Evolutionary conservation across 495 filamentous ascomycete genomes (phyloP), one percentile per base, ranked within the genome.

Genomic region (Penicillium maclennaniae): DNA sequence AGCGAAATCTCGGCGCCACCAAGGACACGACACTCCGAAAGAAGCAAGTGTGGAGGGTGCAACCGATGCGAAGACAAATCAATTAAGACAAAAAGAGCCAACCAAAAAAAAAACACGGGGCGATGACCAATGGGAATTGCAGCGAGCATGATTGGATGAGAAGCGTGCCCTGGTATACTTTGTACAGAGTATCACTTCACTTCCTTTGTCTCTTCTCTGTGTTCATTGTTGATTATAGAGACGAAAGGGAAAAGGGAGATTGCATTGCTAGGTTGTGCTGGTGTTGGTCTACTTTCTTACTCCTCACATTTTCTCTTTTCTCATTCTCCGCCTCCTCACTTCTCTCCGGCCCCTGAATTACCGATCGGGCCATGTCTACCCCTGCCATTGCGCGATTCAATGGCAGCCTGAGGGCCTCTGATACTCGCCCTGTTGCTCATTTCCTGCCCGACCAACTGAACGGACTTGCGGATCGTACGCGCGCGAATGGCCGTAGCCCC

Each of bases 361-460:
- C 38, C 37, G 45, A 20, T 17, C 37, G 17, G 25, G 40, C 52
- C 51, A 62, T 62, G 59, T 45, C 55, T 26, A 34, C 47, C 34
- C 43, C 31, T 47, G 27, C 43, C 54, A 36, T 14, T 40, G 26
- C 45, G 16, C 59, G 41, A 58, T 48, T 49, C 12, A 58, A 62
- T 43, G 59, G 51, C 51, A 61, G 47, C 26, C 44, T 52, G 27
- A 27, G 47, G 34, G 27, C n/a, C 23, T 14, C 51, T 27, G 28
- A 38, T 25, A 34, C 40, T 25, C 54, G 56, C 43, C 55, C 61
- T 14, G 65, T 69, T 43, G 59, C 64, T 23, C 60, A 62, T 37
- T 55, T 67, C 49, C 40, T 63, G 7, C 47, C 56, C 19, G 55
- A 60, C 9, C 48, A 48, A 41, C 43, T 47, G 14, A 53, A 54